Conservation (phyloP, 805 yeast species). For the Metschnikowia henanensis region DNA sequence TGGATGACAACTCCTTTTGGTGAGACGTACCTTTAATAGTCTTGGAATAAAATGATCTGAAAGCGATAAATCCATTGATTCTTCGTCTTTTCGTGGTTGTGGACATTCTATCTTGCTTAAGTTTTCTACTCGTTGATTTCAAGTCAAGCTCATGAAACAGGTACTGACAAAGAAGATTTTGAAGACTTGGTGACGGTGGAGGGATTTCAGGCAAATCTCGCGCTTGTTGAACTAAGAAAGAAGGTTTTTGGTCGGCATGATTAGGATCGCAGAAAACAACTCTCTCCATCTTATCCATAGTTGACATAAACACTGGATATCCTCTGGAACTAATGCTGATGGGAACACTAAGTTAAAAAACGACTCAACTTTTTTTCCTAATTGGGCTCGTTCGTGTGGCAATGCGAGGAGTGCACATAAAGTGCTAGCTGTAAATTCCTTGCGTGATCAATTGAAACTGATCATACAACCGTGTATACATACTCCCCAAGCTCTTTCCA, state of each 20-base stretch:
- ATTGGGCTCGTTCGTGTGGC: neutral
- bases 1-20: constrained; percentile 8
- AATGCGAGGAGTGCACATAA: neutral
- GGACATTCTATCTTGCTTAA: neutral
- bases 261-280: neutral
- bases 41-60: constrained; percentile 8
- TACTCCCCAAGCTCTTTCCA: constrained; percentile 80
- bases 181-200: constrained; percentile 3
- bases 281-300: neutral
- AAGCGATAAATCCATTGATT: constrained; percentile 12
- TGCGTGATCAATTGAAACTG: constrained; percentile 94
- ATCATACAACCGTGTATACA: constrained; percentile 90
- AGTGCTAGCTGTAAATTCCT: constrained; percentile 66
- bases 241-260: neutral
- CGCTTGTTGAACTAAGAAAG: constrained; percentile 1
- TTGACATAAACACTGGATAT: neutral
- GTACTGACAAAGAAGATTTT: constrained; percentile 1
- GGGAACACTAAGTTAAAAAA: neutral
- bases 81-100: neutral
- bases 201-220: constrained; percentile 4
- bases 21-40: constrained; percentile 4
- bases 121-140: neutral
- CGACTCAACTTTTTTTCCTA: constrained; percentile 2
- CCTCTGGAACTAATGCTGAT: neutral
- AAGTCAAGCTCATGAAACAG: neutral